Conservation (phyloP, 1,284 basidiomycete genomes). For the Gymnopus androsaceus region DNA sequence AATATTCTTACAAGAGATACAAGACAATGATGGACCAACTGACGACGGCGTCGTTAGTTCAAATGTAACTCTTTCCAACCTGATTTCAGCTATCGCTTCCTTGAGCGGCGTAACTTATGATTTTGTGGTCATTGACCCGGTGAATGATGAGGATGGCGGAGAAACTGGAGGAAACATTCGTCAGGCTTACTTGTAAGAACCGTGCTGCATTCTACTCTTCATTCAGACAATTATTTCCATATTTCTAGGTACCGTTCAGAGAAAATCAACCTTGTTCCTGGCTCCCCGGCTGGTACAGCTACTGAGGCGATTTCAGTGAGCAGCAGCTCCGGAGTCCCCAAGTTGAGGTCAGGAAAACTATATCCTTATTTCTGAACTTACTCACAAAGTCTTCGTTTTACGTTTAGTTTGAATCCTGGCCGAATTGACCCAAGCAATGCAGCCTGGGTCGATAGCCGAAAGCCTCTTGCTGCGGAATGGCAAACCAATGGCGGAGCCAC, state of each 20-base stretch:
- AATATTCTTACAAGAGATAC: slow-evolving; percentile 67
- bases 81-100: slow-evolving; percentile 51
- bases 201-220: not conserved
- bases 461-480: slow-evolving; percentile 65
- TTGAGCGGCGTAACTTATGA: slow-evolving; percentile 49
- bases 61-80: slow-evolving; percentile 52
- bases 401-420: slow-evolving; percentile 58
- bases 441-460: slow-evolving; percentile 62
- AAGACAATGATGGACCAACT: slow-evolving; percentile 60
- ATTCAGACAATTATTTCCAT: not conserved
- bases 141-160: slow-evolving; percentile 62
- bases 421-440: slow-evolving; percentile 58
- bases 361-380: not conserved
- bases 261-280: slow-evolving; percentile 51
- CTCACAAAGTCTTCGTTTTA: slow-evolving; percentile 1
- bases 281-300: slow-evolving; percentile 49
- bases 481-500: slow-evolving; percentile 45
- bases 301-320: slow-evolving; percentile 47
- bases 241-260: slow-evolving; percentile 50
- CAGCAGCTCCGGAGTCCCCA: slow-evolving; percentile 38
- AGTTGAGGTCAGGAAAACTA: slow-evolving; percentile 44
- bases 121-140: slow-evolving; percentile 53
- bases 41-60: slow-evolving; percentile 58
- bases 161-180: slow-evolving; percentile 68
- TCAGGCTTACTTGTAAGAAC: slow-evolving; percentile 52